Evolutionary conservation across 1,284 basidiomycete species (phyloP), one percentile per base, ranked within the genome.

Genomic region (Peniophora sp.): DNA sequence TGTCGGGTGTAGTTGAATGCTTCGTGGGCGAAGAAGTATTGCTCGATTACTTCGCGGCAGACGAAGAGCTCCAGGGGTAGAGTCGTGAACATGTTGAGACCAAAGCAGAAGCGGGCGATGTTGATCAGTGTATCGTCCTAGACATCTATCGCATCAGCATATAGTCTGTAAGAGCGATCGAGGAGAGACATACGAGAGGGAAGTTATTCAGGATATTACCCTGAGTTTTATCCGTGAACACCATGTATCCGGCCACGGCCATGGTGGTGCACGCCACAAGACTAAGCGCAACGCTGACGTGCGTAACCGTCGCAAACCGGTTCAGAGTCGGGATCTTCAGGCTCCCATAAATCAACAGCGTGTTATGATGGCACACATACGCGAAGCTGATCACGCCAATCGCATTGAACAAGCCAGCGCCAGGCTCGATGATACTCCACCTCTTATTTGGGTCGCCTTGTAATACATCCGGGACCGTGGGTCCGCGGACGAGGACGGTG

Each of bases 41-140:
- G 89, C 62, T 97, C 94, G 50, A 97, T 78, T 53, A 88, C 92
- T 74, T 97, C 93, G 70, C 93, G 79, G 62, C 94, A 97, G 14
- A 97, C 93, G 63, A 97, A 97, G 19, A 93, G 74, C 63, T 97
- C 93, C 47, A 97, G 73, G 0, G 93, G 93, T 17, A 95, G 78
- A 0, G 96, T 99, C 1, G 95, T 97, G 61, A 97, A 96, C 96
- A 99, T 99, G 69, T 99, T 99, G 54, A 96, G 69, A 3, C 96
- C 96, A 62, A 99, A 98, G 61, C 90, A 93, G 60, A 97, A 92
- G 20, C 95, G 80, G 5, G 96, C 96, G 50, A 98, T 77, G 64
- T 98, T 96, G 68, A 96, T 94, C 52, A 96, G 61, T 23, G 84
- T 81, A 64, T 95, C 90, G 59, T 78, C 74, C 86, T 89, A 58